These are phyloP conservation scores for Neurospora sp. DNA, from an alignment of 495 filamentous ascomycete species.

Conservation along the genomic window DNA sequence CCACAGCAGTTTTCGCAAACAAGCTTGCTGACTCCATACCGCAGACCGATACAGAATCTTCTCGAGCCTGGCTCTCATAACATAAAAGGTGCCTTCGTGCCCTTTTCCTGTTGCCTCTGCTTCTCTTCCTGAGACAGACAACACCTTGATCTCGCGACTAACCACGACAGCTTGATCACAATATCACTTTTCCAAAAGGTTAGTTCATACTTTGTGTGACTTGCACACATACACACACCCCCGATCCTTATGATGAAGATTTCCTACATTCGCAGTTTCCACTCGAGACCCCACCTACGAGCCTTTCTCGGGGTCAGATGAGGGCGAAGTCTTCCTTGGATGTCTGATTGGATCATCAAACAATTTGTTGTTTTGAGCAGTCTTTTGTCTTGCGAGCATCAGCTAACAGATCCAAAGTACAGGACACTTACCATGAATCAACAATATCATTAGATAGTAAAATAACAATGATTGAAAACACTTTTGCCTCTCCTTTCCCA, in stretches of 20 bases:
- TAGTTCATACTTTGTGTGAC: conserved; percentile 6
- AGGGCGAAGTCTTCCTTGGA: conserved; percentile 51
- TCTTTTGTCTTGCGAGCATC: conserved; percentile 1
- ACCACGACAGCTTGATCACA: neutral
- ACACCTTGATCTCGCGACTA: neutral
- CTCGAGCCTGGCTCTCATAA: neutral
- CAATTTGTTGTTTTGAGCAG: conserved; percentile 4
- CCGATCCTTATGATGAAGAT: conserved; percentile 41
- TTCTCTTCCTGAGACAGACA: neutral
- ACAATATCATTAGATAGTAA: neutral
- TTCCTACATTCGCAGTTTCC: conserved; percentile 60
- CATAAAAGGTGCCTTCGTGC: neutral
- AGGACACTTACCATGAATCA: neutral
- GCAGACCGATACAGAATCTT: neutral
- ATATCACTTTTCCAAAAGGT: conserved; percentile 9
- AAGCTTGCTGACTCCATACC: neutral
- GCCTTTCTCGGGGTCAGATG: conserved; percentile 47
- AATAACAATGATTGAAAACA: neutral
- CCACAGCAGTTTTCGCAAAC: neutral
- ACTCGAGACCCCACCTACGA: conserved; percentile 47
- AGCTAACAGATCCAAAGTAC: conserved; percentile 11
- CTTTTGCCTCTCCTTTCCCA: neutral
- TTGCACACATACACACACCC: neutral
- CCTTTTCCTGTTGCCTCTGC: neutral
- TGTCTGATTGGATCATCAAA: conserved; percentile 42